Conservation (phyloP, 2,329 filamentous ascomycete species). For the Raffaelea deltoideospora region DNA sequence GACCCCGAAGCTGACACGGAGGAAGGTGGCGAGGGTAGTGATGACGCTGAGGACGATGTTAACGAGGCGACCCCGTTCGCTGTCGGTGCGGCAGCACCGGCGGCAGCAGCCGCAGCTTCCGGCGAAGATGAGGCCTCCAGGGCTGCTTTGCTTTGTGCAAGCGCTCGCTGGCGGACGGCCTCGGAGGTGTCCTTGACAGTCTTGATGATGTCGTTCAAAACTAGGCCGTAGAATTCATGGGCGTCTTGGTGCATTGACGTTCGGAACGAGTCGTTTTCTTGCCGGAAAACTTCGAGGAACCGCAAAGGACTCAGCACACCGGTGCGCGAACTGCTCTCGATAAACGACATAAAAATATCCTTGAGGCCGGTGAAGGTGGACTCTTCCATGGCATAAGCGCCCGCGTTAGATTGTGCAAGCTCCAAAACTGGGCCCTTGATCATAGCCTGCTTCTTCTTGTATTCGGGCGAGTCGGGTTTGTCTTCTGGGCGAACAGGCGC, state of each 20-base stretch:
- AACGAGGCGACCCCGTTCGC: not conserved
- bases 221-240: constrained; percentile 87
- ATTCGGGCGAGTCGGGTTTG: constrained; percentile 86
- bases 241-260: constrained; percentile 97
- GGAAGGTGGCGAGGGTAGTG: too few relatives aligned
- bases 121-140: too few relatives aligned
- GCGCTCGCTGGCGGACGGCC: constrained; percentile 23
- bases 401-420: constrained; percentile 64
- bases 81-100: not conserved
- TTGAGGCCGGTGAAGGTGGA: constrained; percentile 89
- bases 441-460: constrained; percentile 94
- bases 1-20: too few relatives aligned
- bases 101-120: constrained; percentile 22
- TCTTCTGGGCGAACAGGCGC: constrained; percentile 63
- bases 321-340: constrained; percentile 64
- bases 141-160: too few relatives aligned
- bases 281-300: constrained; percentile 84
- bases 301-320: constrained; percentile 85
- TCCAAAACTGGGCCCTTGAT: constrained; percentile 76
- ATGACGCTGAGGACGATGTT: too few relatives aligned
- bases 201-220: constrained; percentile 90
- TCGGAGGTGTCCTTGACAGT: constrained; percentile 68
- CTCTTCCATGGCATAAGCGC: constrained; percentile 81
- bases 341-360: constrained; percentile 87
- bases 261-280: constrained; percentile 94